Percentiles rank a stretch among this genome's conserved stretches.
Evolutionary conservation across 2,329 filamentous ascomycete species (phyloP).

Genomic region (Talaromyces sp.): DNA sequence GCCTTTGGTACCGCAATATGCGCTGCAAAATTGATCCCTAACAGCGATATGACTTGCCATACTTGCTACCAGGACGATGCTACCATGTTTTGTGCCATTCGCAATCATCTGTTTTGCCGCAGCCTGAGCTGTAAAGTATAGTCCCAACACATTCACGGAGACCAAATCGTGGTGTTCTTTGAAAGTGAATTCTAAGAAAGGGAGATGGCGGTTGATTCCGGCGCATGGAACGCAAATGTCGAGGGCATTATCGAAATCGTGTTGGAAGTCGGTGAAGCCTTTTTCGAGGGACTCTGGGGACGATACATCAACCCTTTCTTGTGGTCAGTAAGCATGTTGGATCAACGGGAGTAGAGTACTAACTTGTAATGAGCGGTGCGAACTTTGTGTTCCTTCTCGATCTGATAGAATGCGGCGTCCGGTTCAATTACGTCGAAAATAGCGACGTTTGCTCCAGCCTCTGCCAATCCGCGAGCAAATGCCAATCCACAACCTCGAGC

Average conservation of each 20-base stretch:
- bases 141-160: constrained; percentile 47
- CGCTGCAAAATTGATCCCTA: constrained; percentile 47
- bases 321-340: background rate
- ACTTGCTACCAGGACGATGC: constrained; percentile 53
- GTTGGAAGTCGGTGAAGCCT: background rate
- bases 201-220: constrained; percentile 31
- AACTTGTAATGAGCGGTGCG: constrained; percentile 41
- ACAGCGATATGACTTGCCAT: constrained; percentile 54
- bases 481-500: constrained; percentile 46
- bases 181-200: constrained; percentile 17
- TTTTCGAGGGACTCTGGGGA: constrained; percentile 28
- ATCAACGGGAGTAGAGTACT: constrained; percentile 11
- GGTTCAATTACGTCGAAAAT: constrained; percentile 47
- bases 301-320: constrained; percentile 33
- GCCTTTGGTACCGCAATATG: constrained; percentile 49
- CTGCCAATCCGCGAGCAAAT: constrained; percentile 45
- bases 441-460: constrained; percentile 46
- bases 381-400: constrained; percentile 42
- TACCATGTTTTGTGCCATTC: constrained; percentile 50
- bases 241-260: constrained; percentile 2
- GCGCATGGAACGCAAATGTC: constrained; percentile 6
- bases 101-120: constrained; percentile 52
- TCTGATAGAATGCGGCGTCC: constrained; percentile 35
- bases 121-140: constrained; percentile 48
- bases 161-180: constrained; percentile 44